Evolutionary conservation across 169 alveolate species (phyloP), one percentile per base, ranked within the genome.

Genomic region (Babesia gibsoni): DNA sequence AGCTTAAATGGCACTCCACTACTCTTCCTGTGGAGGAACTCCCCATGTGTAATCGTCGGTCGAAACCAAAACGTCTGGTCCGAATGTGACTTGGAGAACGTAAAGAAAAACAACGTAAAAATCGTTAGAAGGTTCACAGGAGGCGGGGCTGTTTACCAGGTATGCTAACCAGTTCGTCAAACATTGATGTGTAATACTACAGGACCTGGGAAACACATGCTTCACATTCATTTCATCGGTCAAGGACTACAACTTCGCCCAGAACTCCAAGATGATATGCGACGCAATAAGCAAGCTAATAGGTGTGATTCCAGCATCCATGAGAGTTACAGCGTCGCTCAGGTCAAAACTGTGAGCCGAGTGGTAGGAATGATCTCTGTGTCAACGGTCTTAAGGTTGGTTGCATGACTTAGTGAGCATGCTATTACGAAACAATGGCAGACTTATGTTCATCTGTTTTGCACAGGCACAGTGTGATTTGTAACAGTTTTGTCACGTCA

Each of bases 71-170:
- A 96, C 65, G 95, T 96, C 20, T 95, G 97, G 97, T 89, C 91
- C 53, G 99, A 96, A 82, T 94, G 98, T 70, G 84, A 93, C 74
- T 82, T 94, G n/a, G 75, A 88, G 10, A 70, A 61, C 25, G 82
- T 94, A 81, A 89, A 93, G 52, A 46, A 65, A 36, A 95, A 94
- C 53, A 84, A 85, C 25, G 95, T 96, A 18, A 58, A 77, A 33
- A 83, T 95, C 29, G 95, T 94, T n/a, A 82, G 98, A 53, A 59
- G 99, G 67, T 91, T 91, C 74, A 87, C 96, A 14, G 99, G 98
- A 52, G 99, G 99, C 18, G 98, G 99, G 4, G 97, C 98, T 33
- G 98, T 95, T 16, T 95, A 94, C 64, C 94, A 96, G 84, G 97
- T 81, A 56, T n/a, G 48, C 25, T 27, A 0, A 25, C 9, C 0